Base-by-base conservation (phyloP, 2,329 filamentous ascomycete genomes). In the Aspergillus sp. region DNA sequence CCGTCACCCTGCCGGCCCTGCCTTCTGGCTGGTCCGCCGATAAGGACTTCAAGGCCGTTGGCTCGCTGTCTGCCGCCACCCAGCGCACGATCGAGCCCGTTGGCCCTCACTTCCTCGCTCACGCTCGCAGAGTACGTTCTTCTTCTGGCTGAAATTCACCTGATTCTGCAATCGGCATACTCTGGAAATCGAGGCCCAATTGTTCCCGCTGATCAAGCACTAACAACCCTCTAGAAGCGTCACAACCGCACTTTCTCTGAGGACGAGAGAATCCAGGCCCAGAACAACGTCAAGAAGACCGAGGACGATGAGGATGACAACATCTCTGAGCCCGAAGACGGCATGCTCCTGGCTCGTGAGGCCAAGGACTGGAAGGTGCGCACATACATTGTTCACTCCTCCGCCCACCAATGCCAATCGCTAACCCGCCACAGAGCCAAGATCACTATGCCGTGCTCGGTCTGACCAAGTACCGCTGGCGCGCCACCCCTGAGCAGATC, bases 301-400 rank as follows among this genome's bases (percentile, higher is more conserved):
- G 94, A 98, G 79, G 90, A 95, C 65, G 90, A 92, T 56, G 92
- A 97, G 59, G 88, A 89, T 64, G 91, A 90, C 72, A 93, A 98
- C 63, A 92, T 96, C 77, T 96, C 91, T 79, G 95, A 99, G 82
- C 82, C 89, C 31, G 95, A 99, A 81, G 94, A 98, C 74, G 89
- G 92, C 58, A 85, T 96, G 81, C 90, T 98, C 86, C 87, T 99
- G 32, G 85, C 91, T 76, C 87, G 92, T 57, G 92, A 98, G 75
- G 93, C 95, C 73, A 99, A 99, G 84, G 95, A 99, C 83, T 99
- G 95, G 95, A 99, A 99, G 90, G 92, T 94, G 77, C 67, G 83
- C 16, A 42, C 14, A 42, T 16, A 2, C 36, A 42, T 16, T n/a
- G 68, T 54, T 22, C 18, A 32, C 1, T 49, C 46, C 24, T 61